phyloP scores from a whole-genome alignment of 2,329 filamentous ascomycete genomes.

The Diplodia intermedia region DNA sequence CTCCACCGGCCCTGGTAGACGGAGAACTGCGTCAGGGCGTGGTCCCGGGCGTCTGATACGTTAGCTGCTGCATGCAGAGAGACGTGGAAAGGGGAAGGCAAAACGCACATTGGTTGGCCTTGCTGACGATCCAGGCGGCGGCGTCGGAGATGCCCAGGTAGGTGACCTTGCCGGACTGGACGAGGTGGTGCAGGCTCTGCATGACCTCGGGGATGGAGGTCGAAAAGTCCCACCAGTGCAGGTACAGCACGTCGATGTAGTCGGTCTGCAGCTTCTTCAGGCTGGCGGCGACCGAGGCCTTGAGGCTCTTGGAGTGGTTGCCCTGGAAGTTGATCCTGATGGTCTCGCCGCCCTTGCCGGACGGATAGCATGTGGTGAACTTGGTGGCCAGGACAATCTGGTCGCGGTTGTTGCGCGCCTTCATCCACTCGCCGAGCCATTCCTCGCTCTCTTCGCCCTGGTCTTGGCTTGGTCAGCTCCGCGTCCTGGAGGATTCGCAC shows the following conservation, averaged over 20 bases:
- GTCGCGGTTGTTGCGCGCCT: constrained; percentile 46
- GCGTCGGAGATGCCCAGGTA: constrained; percentile 56
- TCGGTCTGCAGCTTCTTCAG: constrained; percentile 66
- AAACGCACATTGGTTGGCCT: constrained; percentile 39
- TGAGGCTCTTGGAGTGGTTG: constrained; percentile 49
- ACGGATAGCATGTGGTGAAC: constrained; percentile 46
- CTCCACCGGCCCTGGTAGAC: constrained; percentile 54
- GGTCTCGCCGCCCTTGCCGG: constrained; percentile 28
- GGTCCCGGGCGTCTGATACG: constrained; percentile 47
- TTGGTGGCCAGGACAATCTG: constrained; percentile 53
- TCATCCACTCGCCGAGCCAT: constrained; percentile 56
- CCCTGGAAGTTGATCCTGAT: constrained; percentile 51
- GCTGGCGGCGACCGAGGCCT: constrained; percentile 48
- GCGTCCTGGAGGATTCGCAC: not conserved
- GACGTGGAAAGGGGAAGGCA: not conserved
- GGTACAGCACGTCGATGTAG: constrained; percentile 66
- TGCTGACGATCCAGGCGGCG: constrained; percentile 50
- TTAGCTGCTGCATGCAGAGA: not conserved
- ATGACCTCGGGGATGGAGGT: constrained; percentile 54
- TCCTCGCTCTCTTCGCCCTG: constrained; percentile 51
- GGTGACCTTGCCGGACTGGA: constrained; percentile 51
- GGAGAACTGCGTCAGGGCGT: constrained; percentile 50
- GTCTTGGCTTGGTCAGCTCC: not conserved
- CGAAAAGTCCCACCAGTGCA: constrained; percentile 53
- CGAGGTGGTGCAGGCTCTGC: constrained; percentile 52